Base-by-base conservation (phyloP, 1,284 basidiomycete genomes). In the Omphalotus olearius region DNA sequence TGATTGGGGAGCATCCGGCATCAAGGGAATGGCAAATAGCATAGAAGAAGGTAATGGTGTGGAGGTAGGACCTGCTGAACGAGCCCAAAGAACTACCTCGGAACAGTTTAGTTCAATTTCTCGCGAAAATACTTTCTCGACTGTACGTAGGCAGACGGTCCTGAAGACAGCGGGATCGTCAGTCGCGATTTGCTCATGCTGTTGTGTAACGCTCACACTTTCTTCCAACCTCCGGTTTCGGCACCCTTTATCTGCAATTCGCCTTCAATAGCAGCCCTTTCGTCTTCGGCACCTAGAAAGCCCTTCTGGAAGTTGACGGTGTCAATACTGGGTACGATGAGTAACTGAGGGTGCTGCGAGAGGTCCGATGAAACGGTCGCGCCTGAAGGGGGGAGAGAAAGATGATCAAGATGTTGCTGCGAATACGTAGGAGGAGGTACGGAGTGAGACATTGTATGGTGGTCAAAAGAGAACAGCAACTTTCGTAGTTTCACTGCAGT, bases 171-270 rank as follows among this genome's bases (percentile, higher is more conserved):
- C 37, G 45, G 53, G 48, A 6, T 3, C 7, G n/a, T 16, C 16
- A 43, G 25, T 33, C n/a, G 20, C 20, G 28, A 26, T 14, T 17
- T 16, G 7, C 35, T 6, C 45, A 7, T 28, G n/a, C 16, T 18
- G 46, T 38, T 33, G 5, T 23, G 3, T 23, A 23, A 3, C 23
- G 73, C 84, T 70, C 67, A 89, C 89, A 90, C 70, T 72, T 79
- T 80, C 55, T 74, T 69, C 84, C 87, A 91, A 49, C 66, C 68
- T 55, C 70, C 71, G 37, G 72, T 67, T 45, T 76, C 73, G 36
- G 75, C 73, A 50, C 80, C 85, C 65, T 91, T 91, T 56, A 91
- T 73, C 63, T 89, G 88, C 30, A 91, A 70, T 65, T 91, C 89
- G 49, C 88, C 88, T 64, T 91, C 89, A 51, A 91, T 79, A 13